These are phyloP conservation scores for Dryadomyces sulphureus DNA, from an alignment of 2,329 filamentous ascomycete species.

Conservation along the genomic window DNA sequence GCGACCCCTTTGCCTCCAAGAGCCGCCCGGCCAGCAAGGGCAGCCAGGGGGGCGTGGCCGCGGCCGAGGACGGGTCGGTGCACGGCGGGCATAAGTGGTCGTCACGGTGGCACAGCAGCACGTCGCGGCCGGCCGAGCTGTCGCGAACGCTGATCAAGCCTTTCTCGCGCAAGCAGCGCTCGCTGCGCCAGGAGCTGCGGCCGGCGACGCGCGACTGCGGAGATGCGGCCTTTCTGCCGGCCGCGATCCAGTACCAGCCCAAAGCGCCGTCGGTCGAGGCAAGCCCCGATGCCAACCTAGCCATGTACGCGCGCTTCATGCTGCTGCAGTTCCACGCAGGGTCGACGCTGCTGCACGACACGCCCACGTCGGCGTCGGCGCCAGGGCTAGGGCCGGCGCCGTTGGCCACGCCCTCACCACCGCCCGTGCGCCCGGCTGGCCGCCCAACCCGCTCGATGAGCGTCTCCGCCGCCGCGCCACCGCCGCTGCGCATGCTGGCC, in stretches of 20 bases:
- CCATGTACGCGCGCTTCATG: slow-evolving; percentile 16
- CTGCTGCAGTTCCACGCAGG: slow-evolving; percentile 14
- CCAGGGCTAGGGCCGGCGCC: background rate
- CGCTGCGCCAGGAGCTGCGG: background rate
- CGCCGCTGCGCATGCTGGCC: no score
- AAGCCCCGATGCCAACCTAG: background rate
- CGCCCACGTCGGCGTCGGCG: slow-evolving; percentile 3
- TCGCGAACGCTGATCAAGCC: slow-evolving; percentile 8
- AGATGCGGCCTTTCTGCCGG: background rate
- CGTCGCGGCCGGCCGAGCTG: background rate
- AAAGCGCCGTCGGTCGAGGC: no score
- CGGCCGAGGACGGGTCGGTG: background rate
- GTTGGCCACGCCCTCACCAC: background rate
- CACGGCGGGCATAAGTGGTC: background rate
- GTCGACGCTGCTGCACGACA: slow-evolving; percentile 9
- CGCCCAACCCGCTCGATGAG: no score
- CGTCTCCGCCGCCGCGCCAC: no score
- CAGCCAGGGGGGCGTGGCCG: background rate
- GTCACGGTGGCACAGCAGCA: background rate
- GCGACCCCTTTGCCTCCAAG: slow-evolving; percentile 17
- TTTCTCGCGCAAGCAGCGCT: slow-evolving; percentile 6
- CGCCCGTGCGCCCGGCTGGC: no score
- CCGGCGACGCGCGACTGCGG: background rate
- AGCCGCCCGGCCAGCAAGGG: background rate
- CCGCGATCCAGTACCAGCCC: background rate